Evolutionary conservation across 2,329 filamentous ascomycete genomes (phyloP).

Genomic region (Amauroascus verrucosus): DNA sequence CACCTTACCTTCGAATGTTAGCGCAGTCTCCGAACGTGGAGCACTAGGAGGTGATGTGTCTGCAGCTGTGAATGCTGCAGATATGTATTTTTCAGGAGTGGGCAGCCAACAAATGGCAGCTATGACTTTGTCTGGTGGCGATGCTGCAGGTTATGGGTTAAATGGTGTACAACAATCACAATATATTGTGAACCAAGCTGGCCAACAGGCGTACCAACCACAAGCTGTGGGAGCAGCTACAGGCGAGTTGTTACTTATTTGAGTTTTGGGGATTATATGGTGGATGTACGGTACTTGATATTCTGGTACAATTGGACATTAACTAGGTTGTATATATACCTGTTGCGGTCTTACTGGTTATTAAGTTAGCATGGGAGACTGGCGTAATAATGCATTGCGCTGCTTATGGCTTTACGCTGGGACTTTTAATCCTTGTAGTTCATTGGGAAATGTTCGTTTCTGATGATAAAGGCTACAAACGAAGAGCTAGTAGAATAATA

Average conservation of each 20-base stretch:
- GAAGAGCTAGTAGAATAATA: too few species aligned
- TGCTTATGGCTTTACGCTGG: neutral
- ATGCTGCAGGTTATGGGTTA: constrained; percentile 50
- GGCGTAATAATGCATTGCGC: neutral
- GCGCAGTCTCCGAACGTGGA: constrained; percentile 20
- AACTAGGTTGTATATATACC: neutral
- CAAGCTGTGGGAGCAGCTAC: constrained; percentile 55
- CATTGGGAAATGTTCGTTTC: too few species aligned
- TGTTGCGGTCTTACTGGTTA: neutral
- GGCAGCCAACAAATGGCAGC: constrained; percentile 62
- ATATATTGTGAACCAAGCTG: constrained; percentile 71
- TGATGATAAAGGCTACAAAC: too few species aligned
- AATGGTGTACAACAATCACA: constrained; percentile 43
- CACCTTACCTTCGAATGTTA: constrained; percentile 22
- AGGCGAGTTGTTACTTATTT: constrained; percentile 52
- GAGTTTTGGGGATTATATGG: neutral
- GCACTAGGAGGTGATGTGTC: constrained; percentile 44
- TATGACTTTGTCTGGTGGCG: constrained; percentile 56
- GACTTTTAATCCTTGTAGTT: too few species aligned
- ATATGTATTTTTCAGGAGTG: constrained; percentile 79
- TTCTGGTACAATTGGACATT: neutral
- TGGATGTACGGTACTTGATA: neutral
- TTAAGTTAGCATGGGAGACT: neutral
- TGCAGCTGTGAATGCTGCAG: constrained; percentile 70
- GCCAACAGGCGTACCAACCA: constrained; percentile 64